These are phyloP conservation scores for Rhizopus microsporus DNA, from an alignment of 371 early-diverging fungal species.

Conservation along the genomic window DNA sequence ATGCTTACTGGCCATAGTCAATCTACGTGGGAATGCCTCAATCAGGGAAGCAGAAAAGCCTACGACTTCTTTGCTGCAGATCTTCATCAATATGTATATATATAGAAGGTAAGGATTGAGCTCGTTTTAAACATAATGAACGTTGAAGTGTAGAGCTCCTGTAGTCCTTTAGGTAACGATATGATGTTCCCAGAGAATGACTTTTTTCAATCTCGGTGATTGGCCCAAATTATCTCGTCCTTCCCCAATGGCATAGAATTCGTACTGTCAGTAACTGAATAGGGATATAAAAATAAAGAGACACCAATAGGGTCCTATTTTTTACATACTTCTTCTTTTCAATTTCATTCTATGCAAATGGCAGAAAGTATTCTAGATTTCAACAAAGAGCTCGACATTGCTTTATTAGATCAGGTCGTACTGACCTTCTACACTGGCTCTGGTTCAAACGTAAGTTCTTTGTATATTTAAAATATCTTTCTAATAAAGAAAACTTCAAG, in stretches of 20 bases:
- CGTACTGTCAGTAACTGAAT: constrained; percentile 58
- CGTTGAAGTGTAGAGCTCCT: no score
- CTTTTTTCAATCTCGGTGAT: no score
- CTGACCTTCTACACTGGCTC: constrained; percentile 69
- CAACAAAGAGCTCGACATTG: constrained; percentile 82
- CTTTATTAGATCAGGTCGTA: constrained; percentile 88
- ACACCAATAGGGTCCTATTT: not conserved
- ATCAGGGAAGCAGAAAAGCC: no score
- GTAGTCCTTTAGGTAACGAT: no score
- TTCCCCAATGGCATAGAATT: not conserved
- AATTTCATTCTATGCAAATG: constrained; percentile 12
- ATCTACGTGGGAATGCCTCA: no score
- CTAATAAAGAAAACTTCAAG: constrained; percentile 45
- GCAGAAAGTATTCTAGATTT: constrained; percentile 86
- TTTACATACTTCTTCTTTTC: not conserved
- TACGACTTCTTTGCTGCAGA: no score
- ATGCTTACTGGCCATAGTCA: no score
- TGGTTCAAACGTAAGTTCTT: constrained; percentile 67
- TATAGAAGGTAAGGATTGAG: no score
- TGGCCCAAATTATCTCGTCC: no score
- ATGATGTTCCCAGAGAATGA: no score
- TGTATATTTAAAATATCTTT: not conserved
- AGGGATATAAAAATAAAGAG: constrained; percentile 23
- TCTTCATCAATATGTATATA: no score
- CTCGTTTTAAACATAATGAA: no score